Base-by-base conservation (phyloP, 192 early-diverging fungal genomes). In the Umbelopsis ramanniana region DNA sequence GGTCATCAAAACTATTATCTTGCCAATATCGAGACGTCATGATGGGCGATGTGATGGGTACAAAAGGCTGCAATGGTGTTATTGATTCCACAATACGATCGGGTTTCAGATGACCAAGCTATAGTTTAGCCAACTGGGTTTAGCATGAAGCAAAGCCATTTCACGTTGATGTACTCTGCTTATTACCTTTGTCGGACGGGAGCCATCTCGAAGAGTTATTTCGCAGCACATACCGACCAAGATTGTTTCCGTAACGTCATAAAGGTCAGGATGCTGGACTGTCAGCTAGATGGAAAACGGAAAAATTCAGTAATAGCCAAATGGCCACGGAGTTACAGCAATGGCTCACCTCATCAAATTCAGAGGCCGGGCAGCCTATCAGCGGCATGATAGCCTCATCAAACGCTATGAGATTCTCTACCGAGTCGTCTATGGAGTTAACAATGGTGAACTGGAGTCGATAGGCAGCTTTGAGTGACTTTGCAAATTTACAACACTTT, bases 11-110 rank as follows among this genome's bases (percentile, higher is more conserved):
- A n/a, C 33, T 63, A 35, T 63, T 63, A 2, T 69, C 69, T 70
- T 40, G 33, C 69, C 69, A 70, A 43, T 70, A 70, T 9, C 53
- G 69, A 35, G 29, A 52, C 14, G 53, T 70, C 69, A 70, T 70
- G 14, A 53, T 54, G 6, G 69, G 38, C 22, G 48, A 54, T 15
- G 50, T 35, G 23, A 53, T 46, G 17, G 69, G 69, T 1, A 52
- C 50, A 52, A 52, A 70, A 6, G 29, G 29, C 15, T 53, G 26
- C 14, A 52, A 15, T 22, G 69, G 69, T 29, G 37, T 50, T 37
- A 70, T 29, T 0, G n/a, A 10, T 9, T 48, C 43, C 0, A 50
- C 48, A 29, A 70, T 50, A 14, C 37, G 45, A n/a, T 70, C 69
- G 12, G 69, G 69, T 43, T 70, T 54, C 43, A 35, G 48, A 21